A percentile compares a stretch with the other conserved stretches of the same genome.
phyloP scores from a whole-genome alignment of 2,329 filamentous ascomycete species.

The Aspergillus pseudoviridinutans region DNA sequence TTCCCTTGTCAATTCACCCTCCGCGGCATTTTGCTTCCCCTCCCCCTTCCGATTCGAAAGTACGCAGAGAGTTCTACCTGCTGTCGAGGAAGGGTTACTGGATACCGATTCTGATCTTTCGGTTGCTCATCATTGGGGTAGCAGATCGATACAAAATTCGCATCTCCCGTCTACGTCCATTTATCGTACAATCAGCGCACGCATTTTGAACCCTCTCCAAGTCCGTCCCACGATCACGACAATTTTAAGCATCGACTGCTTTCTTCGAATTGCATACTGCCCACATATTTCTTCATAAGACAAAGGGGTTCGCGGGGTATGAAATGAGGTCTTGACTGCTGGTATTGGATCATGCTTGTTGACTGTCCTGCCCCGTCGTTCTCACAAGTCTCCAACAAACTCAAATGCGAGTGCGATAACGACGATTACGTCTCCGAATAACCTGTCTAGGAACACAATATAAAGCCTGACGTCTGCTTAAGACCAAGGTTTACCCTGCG shows the following conservation, averaged over 20 bases:
- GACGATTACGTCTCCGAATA: not conserved
- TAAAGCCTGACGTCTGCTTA: not conserved
- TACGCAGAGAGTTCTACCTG: not conserved
- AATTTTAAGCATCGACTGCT: not conserved
- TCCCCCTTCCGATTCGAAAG: slow-evolving; percentile 3
- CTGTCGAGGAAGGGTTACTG: not conserved
- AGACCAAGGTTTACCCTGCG: not conserved
- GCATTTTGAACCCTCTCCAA: not conserved
- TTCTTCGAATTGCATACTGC: not conserved
- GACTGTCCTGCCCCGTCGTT: not conserved
- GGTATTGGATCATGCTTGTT: not conserved
- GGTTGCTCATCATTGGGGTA: not conserved
- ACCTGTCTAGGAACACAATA: not conserved
- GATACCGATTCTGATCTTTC: not conserved
- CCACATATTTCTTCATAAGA: not conserved
- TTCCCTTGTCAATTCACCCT: slow-evolving; percentile 6
- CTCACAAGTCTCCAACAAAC: not conserved
- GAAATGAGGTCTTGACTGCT: not conserved
- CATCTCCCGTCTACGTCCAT: not conserved
- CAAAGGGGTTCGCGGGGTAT: not conserved
- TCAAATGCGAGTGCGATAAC: not conserved
- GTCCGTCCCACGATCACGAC: not conserved
- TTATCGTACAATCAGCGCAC: not conserved
- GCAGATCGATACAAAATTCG: not conserved
- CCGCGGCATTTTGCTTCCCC: slow-evolving; percentile 8